Percentiles rank a stretch among this genome's conserved stretches.
Conservation (phyloP, 2,329 filamentous ascomycete species). For the Monilinia vaccinii-corymbosi region DNA sequence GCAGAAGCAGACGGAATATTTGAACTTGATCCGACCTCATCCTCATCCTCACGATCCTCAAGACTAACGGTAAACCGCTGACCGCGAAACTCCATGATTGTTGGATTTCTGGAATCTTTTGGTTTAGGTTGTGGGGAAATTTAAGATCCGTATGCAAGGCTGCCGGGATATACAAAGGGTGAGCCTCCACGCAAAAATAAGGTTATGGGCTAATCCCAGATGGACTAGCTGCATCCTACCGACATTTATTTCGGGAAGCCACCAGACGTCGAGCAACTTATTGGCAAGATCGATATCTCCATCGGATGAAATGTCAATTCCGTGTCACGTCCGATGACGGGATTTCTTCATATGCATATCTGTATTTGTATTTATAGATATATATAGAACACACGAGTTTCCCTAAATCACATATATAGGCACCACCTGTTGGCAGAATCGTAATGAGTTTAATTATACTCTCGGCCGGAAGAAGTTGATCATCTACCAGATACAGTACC, state of each 20-base stretch:
- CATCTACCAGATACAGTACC: too few species aligned
- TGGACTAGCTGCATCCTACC: conserved; percentile 6
- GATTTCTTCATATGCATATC: too few species aligned
- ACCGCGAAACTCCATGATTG: conserved; percentile 44
- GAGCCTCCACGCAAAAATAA: conserved; percentile 6
- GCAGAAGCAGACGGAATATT: conserved; percentile 25
- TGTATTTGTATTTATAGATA: too few species aligned
- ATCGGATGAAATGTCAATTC: background rate
- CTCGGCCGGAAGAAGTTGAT: too few species aligned
- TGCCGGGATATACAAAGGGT: background rate
- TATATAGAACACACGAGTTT: too few species aligned
- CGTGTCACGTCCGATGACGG: too few species aligned
- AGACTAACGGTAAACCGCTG: conserved; percentile 53
- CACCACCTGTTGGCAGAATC: too few species aligned
- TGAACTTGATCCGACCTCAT: conserved; percentile 25
- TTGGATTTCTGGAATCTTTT: background rate
- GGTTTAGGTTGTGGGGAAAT: conserved; percentile 9
- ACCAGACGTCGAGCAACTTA: conserved; percentile 5
- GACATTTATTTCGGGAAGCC: conserved; percentile 6
- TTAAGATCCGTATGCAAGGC: conserved; percentile 8
- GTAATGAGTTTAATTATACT: too few species aligned
- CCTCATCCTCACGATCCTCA: conserved; percentile 43
- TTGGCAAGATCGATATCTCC: background rate
- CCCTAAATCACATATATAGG: too few species aligned
- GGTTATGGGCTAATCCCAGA: conserved; percentile 3